phyloP scores from a whole-genome alignment of 768 basidiomycete species.

The Pleurotus tuoliensis region DNA sequence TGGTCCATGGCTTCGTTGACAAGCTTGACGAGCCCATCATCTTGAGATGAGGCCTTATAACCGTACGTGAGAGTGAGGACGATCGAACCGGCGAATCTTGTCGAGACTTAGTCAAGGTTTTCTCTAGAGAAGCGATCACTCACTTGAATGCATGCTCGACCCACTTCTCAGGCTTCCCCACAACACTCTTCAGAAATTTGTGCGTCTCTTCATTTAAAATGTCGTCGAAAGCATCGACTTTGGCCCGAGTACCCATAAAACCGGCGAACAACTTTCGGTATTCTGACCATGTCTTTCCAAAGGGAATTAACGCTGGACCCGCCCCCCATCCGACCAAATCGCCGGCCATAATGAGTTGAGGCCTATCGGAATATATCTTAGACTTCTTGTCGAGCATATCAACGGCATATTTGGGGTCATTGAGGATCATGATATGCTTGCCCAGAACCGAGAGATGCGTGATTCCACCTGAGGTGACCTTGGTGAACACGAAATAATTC shows the following conservation, averaged over 20 bases:
- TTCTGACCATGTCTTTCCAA: slow-evolving; percentile 13
- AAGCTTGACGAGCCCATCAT: slow-evolving; percentile 21
- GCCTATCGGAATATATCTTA: slow-evolving; percentile 16
- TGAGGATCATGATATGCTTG: slow-evolving; percentile 23
- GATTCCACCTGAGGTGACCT: slow-evolving; percentile 27
- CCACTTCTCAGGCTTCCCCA: slow-evolving; percentile 12
- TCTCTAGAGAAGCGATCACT: not conserved
- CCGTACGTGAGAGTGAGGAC: slow-evolving; percentile 27
- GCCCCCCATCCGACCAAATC: slow-evolving; percentile 18
- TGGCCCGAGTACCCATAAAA: slow-evolving; percentile 17
- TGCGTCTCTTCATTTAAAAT: slow-evolving; percentile 12
- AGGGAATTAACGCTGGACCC: slow-evolving; percentile 13
- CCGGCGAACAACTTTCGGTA: slow-evolving; percentile 17
- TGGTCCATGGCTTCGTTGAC: slow-evolving; percentile 21
- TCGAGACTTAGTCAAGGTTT: not conserved
- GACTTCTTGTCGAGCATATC: slow-evolving; percentile 29
- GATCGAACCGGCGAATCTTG: slow-evolving; percentile 18
- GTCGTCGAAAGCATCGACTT: slow-evolving; percentile 13
- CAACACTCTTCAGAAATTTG: slow-evolving; percentile 9
- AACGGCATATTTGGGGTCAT: slow-evolving; percentile 19
- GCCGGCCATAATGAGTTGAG: slow-evolving; percentile 27
- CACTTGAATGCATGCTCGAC: slow-evolving; percentile 13
- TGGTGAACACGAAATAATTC: not conserved
- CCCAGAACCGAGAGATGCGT: slow-evolving; percentile 24
- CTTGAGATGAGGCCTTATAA: slow-evolving; percentile 13